Evolutionary conservation across 2,329 filamentous ascomycete genomes (phyloP).

Genomic region (Penicillium sp.): DNA sequence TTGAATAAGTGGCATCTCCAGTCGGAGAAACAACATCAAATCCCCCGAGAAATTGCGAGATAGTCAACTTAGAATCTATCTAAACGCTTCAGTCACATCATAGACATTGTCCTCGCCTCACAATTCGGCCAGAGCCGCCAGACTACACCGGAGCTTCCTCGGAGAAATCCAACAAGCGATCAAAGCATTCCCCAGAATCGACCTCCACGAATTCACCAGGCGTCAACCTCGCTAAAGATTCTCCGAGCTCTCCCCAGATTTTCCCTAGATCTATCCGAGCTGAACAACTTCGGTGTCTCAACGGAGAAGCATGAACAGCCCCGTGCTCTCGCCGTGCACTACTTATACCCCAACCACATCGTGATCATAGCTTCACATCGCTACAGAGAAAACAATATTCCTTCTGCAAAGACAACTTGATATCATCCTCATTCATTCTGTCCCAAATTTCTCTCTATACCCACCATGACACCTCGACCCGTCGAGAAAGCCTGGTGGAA

Average conservation of each 20-base stretch:
- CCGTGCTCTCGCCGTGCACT: neutral
- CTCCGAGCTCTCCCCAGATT: neutral
- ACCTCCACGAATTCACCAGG: neutral
- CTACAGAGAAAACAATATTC: neutral
- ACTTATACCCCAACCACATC: neutral
- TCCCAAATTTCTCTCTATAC: neutral
- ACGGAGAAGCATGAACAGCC: neutral
- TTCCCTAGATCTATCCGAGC: neutral
- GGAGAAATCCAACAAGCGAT: neutral
- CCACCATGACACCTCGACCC: neutral
- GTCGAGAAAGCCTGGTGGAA: conserved; percentile 37
- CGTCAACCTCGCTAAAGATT: neutral
- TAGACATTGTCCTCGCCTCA: neutral
- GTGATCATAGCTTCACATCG: neutral
- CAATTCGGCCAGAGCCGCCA: neutral
- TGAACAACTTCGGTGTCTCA: neutral
- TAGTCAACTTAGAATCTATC: neutral
- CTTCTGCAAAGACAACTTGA: neutral
- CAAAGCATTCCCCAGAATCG: too few relatives aligned
- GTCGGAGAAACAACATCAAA: neutral
- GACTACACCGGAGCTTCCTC: neutral
- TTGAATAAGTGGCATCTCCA: neutral
- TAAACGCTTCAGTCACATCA: neutral
- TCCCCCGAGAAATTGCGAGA: neutral
- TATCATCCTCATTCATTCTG: neutral